phyloP scores from a whole-genome alignment of 1,284 basidiomycete species.

The Cryptococcus hybrid region DNA sequence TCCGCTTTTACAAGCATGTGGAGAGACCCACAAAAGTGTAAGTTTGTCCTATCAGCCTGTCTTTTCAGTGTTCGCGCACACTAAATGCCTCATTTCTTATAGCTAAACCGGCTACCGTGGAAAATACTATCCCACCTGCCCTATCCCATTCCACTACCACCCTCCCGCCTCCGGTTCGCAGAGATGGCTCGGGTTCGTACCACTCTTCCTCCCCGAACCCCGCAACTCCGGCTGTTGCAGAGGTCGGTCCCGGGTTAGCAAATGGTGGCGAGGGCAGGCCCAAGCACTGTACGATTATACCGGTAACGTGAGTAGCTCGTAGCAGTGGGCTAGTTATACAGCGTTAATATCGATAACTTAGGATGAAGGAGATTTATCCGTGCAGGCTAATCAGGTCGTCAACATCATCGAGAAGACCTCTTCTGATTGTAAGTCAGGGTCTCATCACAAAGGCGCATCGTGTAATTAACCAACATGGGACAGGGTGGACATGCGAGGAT shows the following conservation, averaged over 20 bases:
- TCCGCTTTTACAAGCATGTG: conserved; percentile 37
- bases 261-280: conserved; percentile 24
- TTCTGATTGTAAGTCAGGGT: conserved; percentile 35
- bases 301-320: conserved; percentile 24
- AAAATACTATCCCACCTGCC: conserved; percentile 6
- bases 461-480: neutral
- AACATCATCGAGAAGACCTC: conserved; percentile 43
- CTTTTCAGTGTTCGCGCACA: neutral
- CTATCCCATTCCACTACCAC: conserved; percentile 9
- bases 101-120: neutral
- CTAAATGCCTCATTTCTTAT: neutral
- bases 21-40: conserved; percentile 36
- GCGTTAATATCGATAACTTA: conserved; percentile 12
- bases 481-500: conserved; percentile 49
- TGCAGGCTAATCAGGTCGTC: conserved; percentile 41
- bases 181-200: conserved; percentile 9
- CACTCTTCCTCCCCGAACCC: neutral
- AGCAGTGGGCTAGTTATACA: neutral
- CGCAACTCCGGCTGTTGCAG: neutral
- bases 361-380: conserved; percentile 36
- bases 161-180: conserved; percentile 21
- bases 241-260: neutral
- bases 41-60: neutral
- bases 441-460: neutral
- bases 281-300: conserved; percentile 44